phyloP scores from a whole-genome alignment of 2,329 filamentous ascomycete species.

The Trichoderma koningiopsis region DNA sequence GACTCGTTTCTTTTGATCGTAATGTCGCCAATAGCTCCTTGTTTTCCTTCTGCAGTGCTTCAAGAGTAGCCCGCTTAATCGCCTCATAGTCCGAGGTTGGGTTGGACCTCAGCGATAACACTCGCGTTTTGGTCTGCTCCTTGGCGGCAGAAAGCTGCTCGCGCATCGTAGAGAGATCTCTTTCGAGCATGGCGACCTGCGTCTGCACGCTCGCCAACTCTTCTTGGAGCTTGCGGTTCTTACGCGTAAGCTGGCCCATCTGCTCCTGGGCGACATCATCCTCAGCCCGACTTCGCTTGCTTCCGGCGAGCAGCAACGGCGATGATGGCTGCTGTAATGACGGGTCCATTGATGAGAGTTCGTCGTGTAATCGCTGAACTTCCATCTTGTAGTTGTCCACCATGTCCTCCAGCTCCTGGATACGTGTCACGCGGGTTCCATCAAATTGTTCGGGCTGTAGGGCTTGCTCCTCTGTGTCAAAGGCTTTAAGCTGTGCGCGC shows the following conservation, averaged over 20 bases:
- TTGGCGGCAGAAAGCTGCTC: constrained; percentile 70
- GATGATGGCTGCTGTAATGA: constrained; percentile 29
- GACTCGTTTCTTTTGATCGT: constrained; percentile 44
- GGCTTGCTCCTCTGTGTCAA: constrained; percentile 84
- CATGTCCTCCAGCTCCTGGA: constrained; percentile 80
- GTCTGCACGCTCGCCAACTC: constrained; percentile 71
- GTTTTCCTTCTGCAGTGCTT: constrained; percentile 80
- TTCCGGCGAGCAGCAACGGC: constrained; percentile 42
- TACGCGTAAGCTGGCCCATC: constrained; percentile 80
- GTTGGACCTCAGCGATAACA: constrained; percentile 87
- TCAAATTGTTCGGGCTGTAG: constrained; percentile 82
- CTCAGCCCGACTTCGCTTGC: constrained; percentile 66
- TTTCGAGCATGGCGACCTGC: constrained; percentile 69
- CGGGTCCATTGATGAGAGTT: constrained; percentile 68
- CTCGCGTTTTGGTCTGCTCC: constrained; percentile 72
- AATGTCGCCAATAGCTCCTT: constrained; percentile 77
- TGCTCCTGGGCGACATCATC: constrained; percentile 68
- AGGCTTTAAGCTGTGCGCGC: constrained; percentile 84
- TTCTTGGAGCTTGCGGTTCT: constrained; percentile 83
- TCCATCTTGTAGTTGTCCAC: constrained; percentile 86
- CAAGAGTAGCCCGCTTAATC: constrained; percentile 79
- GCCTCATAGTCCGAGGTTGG: constrained; percentile 84
- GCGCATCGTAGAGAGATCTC: constrained; percentile 71
- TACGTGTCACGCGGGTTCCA: constrained; percentile 70
- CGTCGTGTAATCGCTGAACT: constrained; percentile 70